Evolutionary conservation across 208 protist species (phyloP).

Genomic region (Leishmania braziliensis): DNA sequence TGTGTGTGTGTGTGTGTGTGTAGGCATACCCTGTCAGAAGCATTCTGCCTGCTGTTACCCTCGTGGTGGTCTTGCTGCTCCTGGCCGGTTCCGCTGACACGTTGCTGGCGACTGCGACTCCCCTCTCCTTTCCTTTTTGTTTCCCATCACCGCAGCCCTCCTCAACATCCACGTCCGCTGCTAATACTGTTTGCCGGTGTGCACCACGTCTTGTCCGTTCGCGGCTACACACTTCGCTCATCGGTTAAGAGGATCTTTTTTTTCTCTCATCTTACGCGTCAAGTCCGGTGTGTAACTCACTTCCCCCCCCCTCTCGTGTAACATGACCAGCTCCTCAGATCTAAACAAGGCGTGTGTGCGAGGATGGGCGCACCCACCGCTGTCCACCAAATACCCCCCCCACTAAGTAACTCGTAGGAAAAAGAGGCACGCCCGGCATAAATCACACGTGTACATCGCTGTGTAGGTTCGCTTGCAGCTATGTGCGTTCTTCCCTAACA

Average conservation of each 20-base stretch:
- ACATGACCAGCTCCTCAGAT: not conserved
- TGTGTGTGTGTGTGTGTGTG: not conserved
- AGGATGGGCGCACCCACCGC: not conserved
- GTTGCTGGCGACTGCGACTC: not conserved
- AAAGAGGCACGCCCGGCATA: not conserved
- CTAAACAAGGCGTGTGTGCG: not conserved
- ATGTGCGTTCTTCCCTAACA: not conserved
- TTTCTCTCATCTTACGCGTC: not conserved
- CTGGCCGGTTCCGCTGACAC: not conserved
- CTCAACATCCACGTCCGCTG: not conserved
- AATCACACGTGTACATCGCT: not conserved
- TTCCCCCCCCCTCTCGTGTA: not conserved
- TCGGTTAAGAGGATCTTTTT: not conserved
- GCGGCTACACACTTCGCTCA: not conserved
- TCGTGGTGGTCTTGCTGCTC: not conserved
- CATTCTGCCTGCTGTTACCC: not conserved
- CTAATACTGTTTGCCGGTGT: not conserved
- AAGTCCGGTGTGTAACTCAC: not conserved
- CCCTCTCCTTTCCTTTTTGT: not conserved
- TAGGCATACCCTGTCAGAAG: not conserved
- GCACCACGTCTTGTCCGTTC: not conserved
- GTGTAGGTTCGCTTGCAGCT: not conserved
- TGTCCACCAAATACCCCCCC: not conserved
- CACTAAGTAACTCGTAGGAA: not conserved
- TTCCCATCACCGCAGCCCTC: not conserved